Conservation (phyloP, 495 filamentous ascomycete genomes). For the Paragyromitra xinjiangensis region DNA sequence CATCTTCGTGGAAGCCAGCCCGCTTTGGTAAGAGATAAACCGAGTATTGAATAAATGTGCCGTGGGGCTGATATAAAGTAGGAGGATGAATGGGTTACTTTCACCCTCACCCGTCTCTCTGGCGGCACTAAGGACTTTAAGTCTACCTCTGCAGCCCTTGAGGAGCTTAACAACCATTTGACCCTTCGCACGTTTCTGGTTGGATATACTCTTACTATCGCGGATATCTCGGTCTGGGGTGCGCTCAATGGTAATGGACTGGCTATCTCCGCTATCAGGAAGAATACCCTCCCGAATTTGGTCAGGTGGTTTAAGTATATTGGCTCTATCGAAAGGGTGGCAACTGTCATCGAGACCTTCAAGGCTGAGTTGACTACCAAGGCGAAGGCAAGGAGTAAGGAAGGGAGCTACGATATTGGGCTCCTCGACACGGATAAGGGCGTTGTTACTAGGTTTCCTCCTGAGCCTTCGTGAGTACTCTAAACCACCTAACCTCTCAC, state of each 20-base stretch:
- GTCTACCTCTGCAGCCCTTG: conserved; percentile 57
- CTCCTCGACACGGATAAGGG: conserved; percentile 88
- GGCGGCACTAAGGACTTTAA: conserved; percentile 60
- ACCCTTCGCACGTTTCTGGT: conserved; percentile 85
- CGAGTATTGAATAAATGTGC: conserved; percentile 44
- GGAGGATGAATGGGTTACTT: conserved; percentile 50
- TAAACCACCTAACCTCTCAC: background rate
- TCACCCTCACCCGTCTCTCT: conserved; percentile 59
- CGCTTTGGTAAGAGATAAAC: conserved; percentile 35
- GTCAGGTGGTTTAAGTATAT: conserved; percentile 89
- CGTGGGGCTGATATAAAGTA: conserved; percentile 34
- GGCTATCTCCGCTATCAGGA: conserved; percentile 79
- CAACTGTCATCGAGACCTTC: conserved; percentile 64
- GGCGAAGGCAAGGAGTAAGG: conserved; percentile 77
- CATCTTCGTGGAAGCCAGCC: conserved; percentile 43
- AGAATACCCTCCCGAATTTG: conserved; percentile 78
- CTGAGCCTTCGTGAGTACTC: conserved; percentile 83
- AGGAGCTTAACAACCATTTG: conserved; percentile 83
- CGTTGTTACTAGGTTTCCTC: conserved; percentile 91
- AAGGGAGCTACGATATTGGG: conserved; percentile 90
- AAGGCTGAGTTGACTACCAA: conserved; percentile 70
- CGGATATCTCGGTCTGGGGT: conserved; percentile 85
- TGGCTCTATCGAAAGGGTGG: conserved; percentile 64
- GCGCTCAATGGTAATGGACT: conserved; percentile 87
- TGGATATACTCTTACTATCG: conserved; percentile 78